A percentile compares a stretch with the other conserved stretches of the same genome.
phyloP scores from a whole-genome alignment of 805 yeast species.

The Metschnikowia matae region DNA sequence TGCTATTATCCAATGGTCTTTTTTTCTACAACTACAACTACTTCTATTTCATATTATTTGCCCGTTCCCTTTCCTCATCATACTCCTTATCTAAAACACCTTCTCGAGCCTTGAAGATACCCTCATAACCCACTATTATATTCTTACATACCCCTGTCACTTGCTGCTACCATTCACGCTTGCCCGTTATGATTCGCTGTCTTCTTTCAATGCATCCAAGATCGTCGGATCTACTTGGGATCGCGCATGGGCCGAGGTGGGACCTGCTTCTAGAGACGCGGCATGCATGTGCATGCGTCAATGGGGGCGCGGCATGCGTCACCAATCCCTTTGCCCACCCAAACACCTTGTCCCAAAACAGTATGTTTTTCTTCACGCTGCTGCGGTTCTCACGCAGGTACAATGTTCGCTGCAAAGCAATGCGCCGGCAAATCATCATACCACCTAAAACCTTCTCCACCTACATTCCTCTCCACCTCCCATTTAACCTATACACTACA shows the following conservation, averaged over 20 bases:
- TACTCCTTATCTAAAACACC: too few relatives aligned
- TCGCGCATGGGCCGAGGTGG: not conserved
- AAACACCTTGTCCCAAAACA: not conserved
- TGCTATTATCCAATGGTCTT: too few relatives aligned
- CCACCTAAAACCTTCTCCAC: not conserved
- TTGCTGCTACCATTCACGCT: too few relatives aligned
- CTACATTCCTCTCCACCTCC: not conserved
- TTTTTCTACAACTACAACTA: too few relatives aligned
- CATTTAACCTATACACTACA: too few relatives aligned
- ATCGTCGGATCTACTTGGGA: not conserved
- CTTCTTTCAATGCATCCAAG: not conserved
- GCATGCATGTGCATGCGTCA: not conserved
- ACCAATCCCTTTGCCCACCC: not conserved
- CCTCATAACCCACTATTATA: too few relatives aligned
- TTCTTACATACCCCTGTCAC: too few relatives aligned
- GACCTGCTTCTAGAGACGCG: conserved; percentile 2
- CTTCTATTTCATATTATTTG: too few relatives aligned
- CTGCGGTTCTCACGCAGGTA: not conserved
- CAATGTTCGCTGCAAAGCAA: not conserved
- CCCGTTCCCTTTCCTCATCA: too few relatives aligned
- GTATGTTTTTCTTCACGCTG: not conserved
- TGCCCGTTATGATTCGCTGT: too few relatives aligned
- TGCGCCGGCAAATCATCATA: not conserved
- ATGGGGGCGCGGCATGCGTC: not conserved
- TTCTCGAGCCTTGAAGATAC: too few relatives aligned